Conservation (phyloP, 2,329 filamentous ascomycete species). For the Trichophyton simii region DNA sequence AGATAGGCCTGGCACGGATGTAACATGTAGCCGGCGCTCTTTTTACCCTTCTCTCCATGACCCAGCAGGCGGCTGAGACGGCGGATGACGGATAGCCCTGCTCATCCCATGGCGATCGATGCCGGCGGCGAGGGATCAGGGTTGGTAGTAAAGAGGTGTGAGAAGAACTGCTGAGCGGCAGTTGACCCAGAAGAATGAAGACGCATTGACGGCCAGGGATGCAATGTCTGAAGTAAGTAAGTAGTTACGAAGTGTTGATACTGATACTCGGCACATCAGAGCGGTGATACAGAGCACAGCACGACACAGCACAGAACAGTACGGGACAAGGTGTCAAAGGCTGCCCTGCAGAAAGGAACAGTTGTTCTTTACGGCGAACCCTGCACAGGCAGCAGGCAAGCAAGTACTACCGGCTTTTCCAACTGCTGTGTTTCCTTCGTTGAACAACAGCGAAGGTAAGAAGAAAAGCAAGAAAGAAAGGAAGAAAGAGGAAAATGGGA, state of each 20-base stretch:
- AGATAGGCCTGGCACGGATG: not conserved
- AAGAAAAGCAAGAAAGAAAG: not conserved
- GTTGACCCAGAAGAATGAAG: not conserved
- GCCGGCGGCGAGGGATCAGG: not conserved
- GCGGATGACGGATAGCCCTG: not conserved
- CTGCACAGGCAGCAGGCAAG: not conserved
- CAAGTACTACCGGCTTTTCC: no score
- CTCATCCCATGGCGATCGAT: not conserved
- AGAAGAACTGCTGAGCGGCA: not conserved
- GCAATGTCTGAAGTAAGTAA: no score
- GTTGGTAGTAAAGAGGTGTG: not conserved
- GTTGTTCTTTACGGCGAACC: not conserved
- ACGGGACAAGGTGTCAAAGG: not conserved
- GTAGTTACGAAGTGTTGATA: not conserved
- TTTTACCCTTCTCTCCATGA: no score
- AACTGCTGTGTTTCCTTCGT: not conserved
- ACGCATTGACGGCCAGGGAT: not conserved
- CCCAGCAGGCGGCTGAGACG: not conserved
- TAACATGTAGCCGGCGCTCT: not conserved
- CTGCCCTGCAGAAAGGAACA: not conserved
- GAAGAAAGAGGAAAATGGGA: not conserved
- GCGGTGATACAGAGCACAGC: not conserved
- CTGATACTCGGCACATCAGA: not conserved
- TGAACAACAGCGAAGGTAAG: not conserved
- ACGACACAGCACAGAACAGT: not conserved